Percentiles rank a stretch among this genome's conserved stretches.
These are phyloP conservation scores for Umbelopsis sp. DNA, from an alignment of 371 early-diverging fungal species.

Conservation along the genomic window DNA sequence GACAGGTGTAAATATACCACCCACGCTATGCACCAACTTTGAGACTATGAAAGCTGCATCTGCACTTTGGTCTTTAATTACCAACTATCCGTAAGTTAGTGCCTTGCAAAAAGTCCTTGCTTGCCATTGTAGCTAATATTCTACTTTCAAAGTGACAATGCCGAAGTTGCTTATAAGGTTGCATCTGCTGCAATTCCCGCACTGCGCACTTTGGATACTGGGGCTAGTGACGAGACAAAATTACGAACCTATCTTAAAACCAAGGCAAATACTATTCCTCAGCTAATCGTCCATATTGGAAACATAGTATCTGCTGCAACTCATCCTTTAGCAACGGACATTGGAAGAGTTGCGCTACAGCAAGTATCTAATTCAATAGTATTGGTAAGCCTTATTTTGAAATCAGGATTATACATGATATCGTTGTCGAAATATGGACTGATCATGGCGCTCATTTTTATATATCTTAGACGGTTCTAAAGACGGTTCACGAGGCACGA, in stretches of 20 bases:
- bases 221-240: not conserved
- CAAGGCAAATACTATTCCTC: not conserved
- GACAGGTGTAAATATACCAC: not conserved
- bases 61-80: not conserved
- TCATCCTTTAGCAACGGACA: not conserved
- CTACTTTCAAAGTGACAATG: not conserved
- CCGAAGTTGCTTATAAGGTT: not conserved
- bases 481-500: not conserved
- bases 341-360: not conserved
- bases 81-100: not conserved
- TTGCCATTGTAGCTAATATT: not conserved
- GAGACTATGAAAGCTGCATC: slow-evolving; percentile 2
- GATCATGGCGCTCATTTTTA: not conserved
- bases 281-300: not conserved
- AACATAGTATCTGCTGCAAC: slow-evolving; percentile 2
- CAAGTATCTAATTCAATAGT: not conserved
- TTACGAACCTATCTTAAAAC: not conserved
- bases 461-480: not conserved
- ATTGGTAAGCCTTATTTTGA: not conserved
- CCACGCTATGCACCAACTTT: not conserved
- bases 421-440: no score
- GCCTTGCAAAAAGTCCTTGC: not conserved
- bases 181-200: slow-evolving; percentile 3
- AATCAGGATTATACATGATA: no score
- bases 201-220: no score